phyloP scores from a whole-genome alignment of 257 asterid genomes.

The Forsythia viridissima region DNA sequence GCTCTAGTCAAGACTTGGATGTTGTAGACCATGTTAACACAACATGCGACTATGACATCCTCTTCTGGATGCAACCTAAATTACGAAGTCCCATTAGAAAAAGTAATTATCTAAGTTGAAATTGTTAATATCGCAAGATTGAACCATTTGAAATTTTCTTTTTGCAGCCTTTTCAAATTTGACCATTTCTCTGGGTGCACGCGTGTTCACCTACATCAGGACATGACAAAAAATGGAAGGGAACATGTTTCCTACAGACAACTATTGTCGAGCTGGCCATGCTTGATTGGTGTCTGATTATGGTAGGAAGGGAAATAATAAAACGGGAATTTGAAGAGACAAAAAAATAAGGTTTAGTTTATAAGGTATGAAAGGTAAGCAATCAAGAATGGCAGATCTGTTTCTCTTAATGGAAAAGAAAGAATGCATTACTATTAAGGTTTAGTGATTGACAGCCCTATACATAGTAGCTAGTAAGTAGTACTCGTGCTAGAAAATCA shows the following conservation, averaged over 20 bases:
- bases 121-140: background rate
- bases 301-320: background rate
- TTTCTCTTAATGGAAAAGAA: background rate
- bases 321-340: background rate
- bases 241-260: background rate
- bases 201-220: no score
- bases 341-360: background rate
- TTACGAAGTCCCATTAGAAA: background rate
- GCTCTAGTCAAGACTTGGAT: background rate
- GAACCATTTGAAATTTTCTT: background rate
- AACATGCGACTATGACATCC: background rate
- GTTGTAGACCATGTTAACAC: background rate
- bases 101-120: background rate
- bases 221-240: no score
- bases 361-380: background rate
- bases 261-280: background rate
- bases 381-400: background rate
- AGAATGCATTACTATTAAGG: background rate
- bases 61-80: no score
- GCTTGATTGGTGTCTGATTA: background rate
- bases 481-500: background rate
- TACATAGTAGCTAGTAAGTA: background rate
- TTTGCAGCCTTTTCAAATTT: no score
- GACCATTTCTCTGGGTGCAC: no score
- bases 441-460: background rate